Evolutionary conservation across 768 basidiomycete genomes (phyloP).

Genomic region (Myochromella boudieri): DNA sequence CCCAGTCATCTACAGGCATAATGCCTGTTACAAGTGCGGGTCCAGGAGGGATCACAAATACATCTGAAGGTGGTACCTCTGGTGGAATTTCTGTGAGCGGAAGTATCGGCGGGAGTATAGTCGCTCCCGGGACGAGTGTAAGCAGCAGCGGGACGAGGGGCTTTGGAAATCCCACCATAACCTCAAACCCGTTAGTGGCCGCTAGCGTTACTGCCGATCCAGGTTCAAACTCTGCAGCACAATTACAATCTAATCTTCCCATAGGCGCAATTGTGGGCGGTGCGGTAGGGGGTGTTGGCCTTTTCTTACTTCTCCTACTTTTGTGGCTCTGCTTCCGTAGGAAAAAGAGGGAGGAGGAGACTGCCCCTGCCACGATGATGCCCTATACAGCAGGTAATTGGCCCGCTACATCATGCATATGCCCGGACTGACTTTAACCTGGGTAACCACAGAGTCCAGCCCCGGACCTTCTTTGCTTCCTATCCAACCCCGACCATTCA

Average conservation of each 20-base stretch:
- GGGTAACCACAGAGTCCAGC: neutral
- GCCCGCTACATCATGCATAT: neutral
- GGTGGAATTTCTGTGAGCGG: neutral
- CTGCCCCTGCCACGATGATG: neutral
- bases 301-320: neutral
- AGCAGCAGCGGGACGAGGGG: neutral
- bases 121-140: neutral
- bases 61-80: neutral
- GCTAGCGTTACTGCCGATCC: neutral
- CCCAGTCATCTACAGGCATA: neutral
- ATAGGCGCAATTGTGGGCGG: slow-evolving; percentile 3
- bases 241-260: neutral
- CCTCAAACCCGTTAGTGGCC: too few species aligned
- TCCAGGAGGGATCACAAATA: neutral
- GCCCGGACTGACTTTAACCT: neutral
- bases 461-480: neutral
- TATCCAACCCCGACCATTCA: neutral
- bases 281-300: slow-evolving; percentile 2
- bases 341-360: neutral
- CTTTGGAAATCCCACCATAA: neutral
- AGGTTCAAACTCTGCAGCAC: neutral
- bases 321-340: neutral
- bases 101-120: neutral
- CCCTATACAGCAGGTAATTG: neutral
- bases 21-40: neutral